Base-by-base conservation (phyloP, 352 stramenopile genomes). In the Albugo laibachii region DNA sequence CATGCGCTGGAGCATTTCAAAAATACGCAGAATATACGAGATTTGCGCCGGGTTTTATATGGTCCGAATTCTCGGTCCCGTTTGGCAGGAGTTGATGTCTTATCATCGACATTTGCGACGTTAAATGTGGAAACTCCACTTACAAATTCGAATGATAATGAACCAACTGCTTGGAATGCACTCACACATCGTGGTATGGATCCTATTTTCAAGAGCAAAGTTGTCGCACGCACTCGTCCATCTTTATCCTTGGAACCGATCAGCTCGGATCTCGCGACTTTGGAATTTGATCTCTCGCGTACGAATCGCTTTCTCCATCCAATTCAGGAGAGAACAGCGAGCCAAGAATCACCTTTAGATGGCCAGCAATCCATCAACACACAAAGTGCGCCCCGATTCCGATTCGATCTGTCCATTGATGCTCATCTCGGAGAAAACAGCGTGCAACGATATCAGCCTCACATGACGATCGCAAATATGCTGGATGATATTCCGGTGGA, bases 1-100 rank as follows among this genome's bases (percentile, higher is more conserved):
- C 70, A 86, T 43, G 73, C 73, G 24, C 82, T 86, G 70, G 70
- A 86, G 45, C 68, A 83, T 55, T 86, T 82, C 46, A 55, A 73
- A 8, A 48, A 73, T 18, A 61, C 66, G 50, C 66, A 64, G 13
- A 78, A 86, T 50, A 47, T 63, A 13, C 65, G 62, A 12, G 57
- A 56, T 0, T 59, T 86, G 38, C 59, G 59, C 4, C 63, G 73
- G 1, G 68, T 71, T 31, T 43, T 86, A 36, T 61, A 51, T 16
- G 69, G 73, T 1, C 73, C 65, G 12, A 58, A 19, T 15, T 49
- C 43, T 18, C 21, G 24, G 5, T 35, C 41, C n/a, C 48, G 34
- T n/a, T 45, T 60, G 2, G 57, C 59, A 39, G 44, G 49, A 21
- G 34, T 63, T 8, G 38, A 43, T 24, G 38, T 19, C 16, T 43